phyloP scores from a whole-genome alignment of 208 protist genomes.

The Borovskyia barvae region DNA sequence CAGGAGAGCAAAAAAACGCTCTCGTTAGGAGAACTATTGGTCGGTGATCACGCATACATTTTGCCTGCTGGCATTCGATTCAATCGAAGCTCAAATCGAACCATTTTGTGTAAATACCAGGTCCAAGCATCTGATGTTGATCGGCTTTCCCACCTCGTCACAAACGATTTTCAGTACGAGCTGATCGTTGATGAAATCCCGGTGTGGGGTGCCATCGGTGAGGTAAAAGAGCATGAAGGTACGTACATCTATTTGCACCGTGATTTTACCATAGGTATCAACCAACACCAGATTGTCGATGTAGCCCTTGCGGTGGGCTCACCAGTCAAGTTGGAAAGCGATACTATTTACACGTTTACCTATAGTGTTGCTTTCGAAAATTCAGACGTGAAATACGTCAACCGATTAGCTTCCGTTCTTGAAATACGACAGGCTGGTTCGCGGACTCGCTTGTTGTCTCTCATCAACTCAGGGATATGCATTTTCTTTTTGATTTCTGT shows the following conservation, averaged over 20 bases:
- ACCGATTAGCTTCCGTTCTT: constrained; percentile 92
- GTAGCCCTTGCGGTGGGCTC: constrained; percentile 54
- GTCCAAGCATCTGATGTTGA: constrained; percentile 6
- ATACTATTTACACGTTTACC: constrained; percentile 69
- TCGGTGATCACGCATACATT: constrained; percentile 54
- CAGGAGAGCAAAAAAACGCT: constrained; percentile 20
- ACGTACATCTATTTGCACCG: constrained; percentile 93
- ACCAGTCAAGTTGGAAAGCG: constrained; percentile 9
- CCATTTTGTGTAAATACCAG: constrained; percentile 41
- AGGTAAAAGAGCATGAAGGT: no score
- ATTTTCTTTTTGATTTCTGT: constrained; percentile 90
- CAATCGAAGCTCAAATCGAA: constrained; percentile 5
- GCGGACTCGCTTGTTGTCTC: constrained; percentile 89
- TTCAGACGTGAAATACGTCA: constrained; percentile 69
- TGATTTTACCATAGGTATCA: constrained; percentile 70
- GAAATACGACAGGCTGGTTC: constrained; percentile 83
- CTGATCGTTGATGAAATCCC: constrained; percentile 63
- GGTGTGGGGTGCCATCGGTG: constrained; percentile 43
- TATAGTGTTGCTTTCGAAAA: constrained; percentile 77
- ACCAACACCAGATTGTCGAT: constrained; percentile 63
- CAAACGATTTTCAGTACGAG: constrained; percentile 49
- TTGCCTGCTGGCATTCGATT: constrained; percentile 58
- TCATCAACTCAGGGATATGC: constrained; percentile 93
- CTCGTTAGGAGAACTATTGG: constrained; percentile 79
- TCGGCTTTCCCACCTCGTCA: constrained; percentile 26